Evolutionary conservation across 768 basidiomycete species (phyloP).

Genomic region (Tylopilus sp.): DNA sequence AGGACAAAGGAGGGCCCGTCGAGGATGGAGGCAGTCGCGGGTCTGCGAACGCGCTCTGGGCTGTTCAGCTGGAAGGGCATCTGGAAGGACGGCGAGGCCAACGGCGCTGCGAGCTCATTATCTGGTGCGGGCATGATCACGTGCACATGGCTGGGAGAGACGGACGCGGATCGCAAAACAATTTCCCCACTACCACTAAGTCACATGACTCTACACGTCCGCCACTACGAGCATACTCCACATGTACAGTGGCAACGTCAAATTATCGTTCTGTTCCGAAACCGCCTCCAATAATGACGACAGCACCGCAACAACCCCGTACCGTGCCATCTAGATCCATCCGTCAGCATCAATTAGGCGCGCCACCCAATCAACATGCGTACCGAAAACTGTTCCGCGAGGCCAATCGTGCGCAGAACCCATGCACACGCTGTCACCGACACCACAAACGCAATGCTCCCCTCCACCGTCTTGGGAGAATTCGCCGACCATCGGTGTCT

Average conservation of each 20-base stretch:
- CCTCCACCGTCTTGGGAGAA: constrained; percentile 88
- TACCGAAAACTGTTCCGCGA: constrained; percentile 77
- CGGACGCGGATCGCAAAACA: neutral
- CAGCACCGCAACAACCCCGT: constrained; percentile 57
- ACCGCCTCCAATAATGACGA: constrained; percentile 83
- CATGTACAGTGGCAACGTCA: constrained; percentile 93
- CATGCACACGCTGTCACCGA: constrained; percentile 71
- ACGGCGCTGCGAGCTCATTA: constrained; percentile 17
- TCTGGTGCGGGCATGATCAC: constrained; percentile 30
- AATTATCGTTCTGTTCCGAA: constrained; percentile 95
- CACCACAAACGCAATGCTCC: constrained; percentile 74
- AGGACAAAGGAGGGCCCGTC: constrained; percentile 44
- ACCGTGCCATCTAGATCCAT: constrained; percentile 56
- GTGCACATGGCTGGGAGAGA: constrained; percentile 4
- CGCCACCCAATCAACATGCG: constrained; percentile 23
- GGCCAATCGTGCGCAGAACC: constrained; percentile 65
- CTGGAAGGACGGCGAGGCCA: no score
- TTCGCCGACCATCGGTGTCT: constrained; percentile 79
- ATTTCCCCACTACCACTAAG: constrained; percentile 22
- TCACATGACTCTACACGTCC: constrained; percentile 32
- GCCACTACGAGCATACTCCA: constrained; percentile 82
- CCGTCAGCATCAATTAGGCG: constrained; percentile 16
- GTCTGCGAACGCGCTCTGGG: constrained; percentile 32
- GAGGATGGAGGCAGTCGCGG: constrained; percentile 43
- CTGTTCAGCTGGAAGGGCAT: constrained; percentile 37